Conservation (phyloP, 305 asterid species). For the Fraxinus latifolia region DNA sequence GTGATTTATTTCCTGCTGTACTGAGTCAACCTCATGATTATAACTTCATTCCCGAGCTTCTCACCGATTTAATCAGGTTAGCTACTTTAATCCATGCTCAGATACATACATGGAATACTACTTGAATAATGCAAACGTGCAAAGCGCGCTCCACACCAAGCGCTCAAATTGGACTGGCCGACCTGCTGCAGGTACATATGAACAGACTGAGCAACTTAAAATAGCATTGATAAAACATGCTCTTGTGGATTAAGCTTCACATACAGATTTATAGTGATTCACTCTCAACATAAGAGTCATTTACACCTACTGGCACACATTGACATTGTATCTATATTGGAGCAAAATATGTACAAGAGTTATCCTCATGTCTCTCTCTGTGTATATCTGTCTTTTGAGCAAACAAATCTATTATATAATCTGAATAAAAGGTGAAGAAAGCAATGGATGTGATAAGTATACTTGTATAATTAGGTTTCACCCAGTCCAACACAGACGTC, state of each 20-base stretch:
- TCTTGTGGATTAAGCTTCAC: background rate
- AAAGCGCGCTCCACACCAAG: conserved; percentile 31
- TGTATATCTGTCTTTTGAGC: background rate
- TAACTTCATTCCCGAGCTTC: background rate
- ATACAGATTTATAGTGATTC: background rate
- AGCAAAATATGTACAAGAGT: background rate
- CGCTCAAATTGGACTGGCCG: conserved; percentile 26
- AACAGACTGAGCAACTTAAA: background rate
- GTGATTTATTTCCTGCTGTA: background rate
- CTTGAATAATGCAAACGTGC: conserved; percentile 31
- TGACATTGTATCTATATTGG: background rate
- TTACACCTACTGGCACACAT: background rate
- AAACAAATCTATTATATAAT: background rate
- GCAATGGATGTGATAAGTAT: background rate
- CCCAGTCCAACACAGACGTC: background rate
- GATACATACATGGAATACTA: conserved; percentile 21
- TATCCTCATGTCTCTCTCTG: background rate
- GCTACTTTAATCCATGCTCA: conserved; percentile 32
- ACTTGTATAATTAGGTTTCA: background rate
- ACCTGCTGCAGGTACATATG: conserved; percentile 23
- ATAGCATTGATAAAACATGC: background rate
- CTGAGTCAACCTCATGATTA: background rate
- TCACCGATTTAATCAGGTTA: conserved; percentile 6
- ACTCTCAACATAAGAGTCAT: background rate
- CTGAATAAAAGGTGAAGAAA: background rate